Evolutionary conservation across 495 filamentous ascomycete genomes (phyloP), one percentile per base, ranked within the genome.

Genomic region (Hypoxylon intermedium): DNA sequence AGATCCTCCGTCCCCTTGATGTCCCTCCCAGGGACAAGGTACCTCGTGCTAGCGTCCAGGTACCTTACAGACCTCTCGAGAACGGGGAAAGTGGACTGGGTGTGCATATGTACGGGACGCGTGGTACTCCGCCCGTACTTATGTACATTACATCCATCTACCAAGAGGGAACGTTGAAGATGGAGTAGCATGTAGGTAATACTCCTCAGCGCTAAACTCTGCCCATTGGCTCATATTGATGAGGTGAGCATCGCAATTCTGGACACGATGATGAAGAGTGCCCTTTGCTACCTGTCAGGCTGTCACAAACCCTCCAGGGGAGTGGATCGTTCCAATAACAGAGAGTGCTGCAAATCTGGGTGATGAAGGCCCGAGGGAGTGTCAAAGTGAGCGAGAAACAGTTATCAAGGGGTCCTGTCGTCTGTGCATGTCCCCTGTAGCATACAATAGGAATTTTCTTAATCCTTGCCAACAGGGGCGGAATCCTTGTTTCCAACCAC

Each of bases 401-500:
- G n/a, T 57, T 53, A 59, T 59, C 47, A 47, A 58, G 53, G 53
- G 60, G 53, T 30, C 48, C 33, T 53, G 20, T 33, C 43, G 54
- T 54, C 54, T 54, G 52, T 58, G 53, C 53, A 31, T 43, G 21
- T 33, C 30, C 30, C 33, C 42, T 56, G 34, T 47, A n/a, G 28
- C 45, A 52, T 60, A 46, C 51, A 19, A 60, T 57, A 43, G 56
- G 52, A 65, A 60, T 57, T 65, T 65, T 53, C 56, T 18, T 11
- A 12, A 60, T 48, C 56, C 56, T 51, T 60, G 62, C 36, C n/a
- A 6, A 34, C 37, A 60, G 41, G 62, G 62, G 36, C 19, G 11
- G 12, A 13, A 48, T 56, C 55, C 62, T 57, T 56, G 56, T 46
- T 49, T 65, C 62, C 52, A 57, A 65, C 62, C 62, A 65, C 53